A percentile compares a stretch with the other conserved stretches of the same genome.
phyloP scores from a whole-genome alignment of 768 basidiomycete species.

The Harrya chromipes region DNA sequence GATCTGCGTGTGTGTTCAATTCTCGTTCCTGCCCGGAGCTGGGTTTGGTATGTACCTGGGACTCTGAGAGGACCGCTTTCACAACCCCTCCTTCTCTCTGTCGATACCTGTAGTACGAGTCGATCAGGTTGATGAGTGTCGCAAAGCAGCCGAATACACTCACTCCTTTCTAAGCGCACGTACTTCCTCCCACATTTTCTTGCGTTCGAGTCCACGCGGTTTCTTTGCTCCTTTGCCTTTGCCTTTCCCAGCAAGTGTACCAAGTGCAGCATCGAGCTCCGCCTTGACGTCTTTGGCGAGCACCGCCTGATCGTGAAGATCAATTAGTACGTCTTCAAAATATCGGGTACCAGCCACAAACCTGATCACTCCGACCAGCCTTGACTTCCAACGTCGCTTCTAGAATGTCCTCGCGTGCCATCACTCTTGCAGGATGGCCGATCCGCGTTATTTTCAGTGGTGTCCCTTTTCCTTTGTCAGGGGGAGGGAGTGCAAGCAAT shows the following conservation, averaged over 20 bases:
- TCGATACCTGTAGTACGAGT: slow-evolving; percentile 58
- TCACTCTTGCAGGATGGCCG: slow-evolving; percentile 93
- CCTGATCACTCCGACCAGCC: slow-evolving; percentile 71
- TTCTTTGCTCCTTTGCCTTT: slow-evolving; percentile 72
- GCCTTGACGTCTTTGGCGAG: slow-evolving; percentile 86
- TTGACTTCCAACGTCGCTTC: slow-evolving; percentile 72
- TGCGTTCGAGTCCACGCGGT: slow-evolving; percentile 69
- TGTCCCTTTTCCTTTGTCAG: slow-evolving; percentile 43
- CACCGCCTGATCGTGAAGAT: slow-evolving; percentile 51
- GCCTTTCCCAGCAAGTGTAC: slow-evolving; percentile 66
- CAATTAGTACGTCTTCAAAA: not conserved
- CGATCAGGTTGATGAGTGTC: not conserved
- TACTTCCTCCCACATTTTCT: slow-evolving; percentile 85
- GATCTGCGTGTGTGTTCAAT: slow-evolving; percentile 42
- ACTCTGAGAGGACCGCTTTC: slow-evolving; percentile 71
- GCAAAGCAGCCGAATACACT: slow-evolving; percentile 18
- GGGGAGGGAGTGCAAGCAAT: slow-evolving; percentile 57
- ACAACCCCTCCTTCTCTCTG: slow-evolving; percentile 85
- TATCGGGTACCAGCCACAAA: slow-evolving; percentile 12
- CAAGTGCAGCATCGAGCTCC: slow-evolving; percentile 73
- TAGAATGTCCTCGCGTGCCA: slow-evolving; percentile 63
- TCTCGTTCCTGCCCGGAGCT: not conserved
- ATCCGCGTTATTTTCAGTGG: slow-evolving; percentile 73
- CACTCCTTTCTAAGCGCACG: slow-evolving; percentile 89
- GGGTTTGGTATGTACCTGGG: slow-evolving; percentile 49